Evolutionary conservation across 2,329 filamentous ascomycete species (phyloP), one percentile per base, ranked within the genome.

Genomic region (Nothophoma quercina): DNA sequence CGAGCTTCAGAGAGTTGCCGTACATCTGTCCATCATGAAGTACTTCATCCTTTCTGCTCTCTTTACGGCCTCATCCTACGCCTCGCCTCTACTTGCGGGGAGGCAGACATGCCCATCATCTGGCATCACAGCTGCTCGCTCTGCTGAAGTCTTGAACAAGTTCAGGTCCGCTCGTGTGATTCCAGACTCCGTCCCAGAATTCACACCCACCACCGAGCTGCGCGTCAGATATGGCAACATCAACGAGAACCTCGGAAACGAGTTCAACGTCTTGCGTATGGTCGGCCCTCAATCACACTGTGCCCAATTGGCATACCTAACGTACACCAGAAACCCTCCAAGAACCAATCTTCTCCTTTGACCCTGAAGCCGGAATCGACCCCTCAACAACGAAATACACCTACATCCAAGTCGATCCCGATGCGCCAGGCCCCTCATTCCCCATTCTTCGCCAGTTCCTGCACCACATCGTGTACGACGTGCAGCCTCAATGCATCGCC

Each of bases 391-490:
- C 42, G 4, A 46, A 46, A 26, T 46, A 46, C 42, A 46, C 42
- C 23, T 46, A 46, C 32, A 46, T 46, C n/a, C 47, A 43, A 43
- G 23, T 43, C 30, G 38, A 50, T 19, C 38, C 46, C 23, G 46
- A 50, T 18, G 46, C 38, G 36, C 38, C 46, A 3, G 38, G 46
- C n/a, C 46, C 46, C 15, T 39, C 46, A 7, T 16, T 43, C 23
- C 46, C 46, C 22, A 10, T 50, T 18, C 46, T 50, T 16, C 38
- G 46, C 36, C 38, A 43, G 19, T 50, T 50, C 22, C 38, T 50
- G 10, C 46, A 50, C 23, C 46, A 50, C 22, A 50, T 50, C 15
- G 46, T 50, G 10, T 50, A 46, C 32, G 42, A 46, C 32, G 21
- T 46, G 2, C 42, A 46, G 22, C 33, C 42, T 9, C 16, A 30